These are phyloP conservation scores for Echinochloa phyllopogon DNA, from an alignment of 176 grass and related monocot genomes.

Conservation along the genomic window DNA sequence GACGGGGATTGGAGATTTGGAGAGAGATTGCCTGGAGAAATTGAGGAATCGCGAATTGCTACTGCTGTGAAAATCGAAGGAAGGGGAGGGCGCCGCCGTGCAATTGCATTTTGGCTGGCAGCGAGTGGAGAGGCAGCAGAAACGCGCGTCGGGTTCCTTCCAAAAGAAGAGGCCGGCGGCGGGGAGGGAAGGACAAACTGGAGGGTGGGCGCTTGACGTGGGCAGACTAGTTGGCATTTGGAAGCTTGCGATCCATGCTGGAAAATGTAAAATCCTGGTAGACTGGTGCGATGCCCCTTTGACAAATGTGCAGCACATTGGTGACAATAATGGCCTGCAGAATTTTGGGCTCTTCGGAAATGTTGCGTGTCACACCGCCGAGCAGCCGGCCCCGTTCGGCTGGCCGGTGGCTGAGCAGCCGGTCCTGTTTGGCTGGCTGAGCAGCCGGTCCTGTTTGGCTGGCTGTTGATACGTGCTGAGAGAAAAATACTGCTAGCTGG, in stretches of 20 bases:
- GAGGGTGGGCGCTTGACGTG: constrained; percentile 33
- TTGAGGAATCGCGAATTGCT: neutral
- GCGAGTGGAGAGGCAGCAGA: neutral
- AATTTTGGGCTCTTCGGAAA: neutral
- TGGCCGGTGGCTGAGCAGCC: too few relatives aligned
- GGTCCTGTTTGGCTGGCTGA: too few relatives aligned
- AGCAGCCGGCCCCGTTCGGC: too few relatives aligned
- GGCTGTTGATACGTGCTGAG: too few relatives aligned
- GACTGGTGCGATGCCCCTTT: neutral
- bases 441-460: too few relatives aligned
- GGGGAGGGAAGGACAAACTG: neutral
- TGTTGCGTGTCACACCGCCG: neutral
- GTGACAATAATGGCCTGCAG: neutral
- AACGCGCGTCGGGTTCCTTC: neutral
- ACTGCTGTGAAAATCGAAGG: neutral
- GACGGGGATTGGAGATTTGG: too few relatives aligned
- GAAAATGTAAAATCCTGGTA: neutral
- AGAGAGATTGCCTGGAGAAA: neutral
- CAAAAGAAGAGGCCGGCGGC: neutral
- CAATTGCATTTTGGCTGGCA: neutral
- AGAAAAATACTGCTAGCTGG: too few relatives aligned
- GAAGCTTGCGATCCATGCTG: neutral
- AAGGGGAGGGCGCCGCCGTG: neutral
- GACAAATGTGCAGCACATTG: neutral
- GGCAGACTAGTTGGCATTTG: neutral